Evolutionary conservation across 768 basidiomycete species (phyloP), one percentile per base, ranked within the genome.

Genomic region (Gloeophyllum trabeum): DNA sequence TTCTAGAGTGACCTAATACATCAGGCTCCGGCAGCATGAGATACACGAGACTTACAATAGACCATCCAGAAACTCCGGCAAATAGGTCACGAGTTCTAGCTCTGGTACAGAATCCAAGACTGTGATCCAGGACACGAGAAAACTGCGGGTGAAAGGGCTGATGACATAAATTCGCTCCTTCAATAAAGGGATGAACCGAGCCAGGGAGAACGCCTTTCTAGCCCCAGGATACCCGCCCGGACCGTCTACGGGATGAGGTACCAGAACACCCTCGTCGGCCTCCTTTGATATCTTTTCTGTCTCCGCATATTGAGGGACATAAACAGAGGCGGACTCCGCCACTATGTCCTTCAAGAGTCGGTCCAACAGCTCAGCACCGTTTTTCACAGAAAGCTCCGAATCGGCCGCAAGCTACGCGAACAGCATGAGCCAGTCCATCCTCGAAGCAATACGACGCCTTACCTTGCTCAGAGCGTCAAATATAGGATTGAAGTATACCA

Each of bases 391-490:
- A 26, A 88, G 54, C 51, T 98, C 94, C 0, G 90, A 85, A 59
- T 99, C 96, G 18, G 94, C 89, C 6, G 90, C 87, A 46, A 99
- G 87, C 94, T 98, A 54, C 16, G 43, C 10, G 44, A 23, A 23
- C 32, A 43, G 20, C 5, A 28, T 6, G n/a, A n/a, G n/a, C n/a
- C n/a, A n/a, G n/a, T n/a, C n/a, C n/a, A n/a, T n/a, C n/a, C n/a
- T n/a, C n/a, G n/a, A n/a, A 3, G 3, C 0, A 35, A n/a, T 6
- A 42, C 10, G 39, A 20, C 14, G 19, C 53, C 75, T 44, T 53
- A 93, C 94, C 71, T 97, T 98, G 70, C 89, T 92, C 47, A 98
- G 70, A 1, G 92, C 85, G 61, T 98, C 96, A 52, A 99, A 99
- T 43, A 98, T 90, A 44, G 93, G 91, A 55, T 99, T 99, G 67